Evolutionary conservation across 805 yeast species (phyloP), one percentile per base, ranked within the genome.

Genomic region (Ogataea pini): DNA sequence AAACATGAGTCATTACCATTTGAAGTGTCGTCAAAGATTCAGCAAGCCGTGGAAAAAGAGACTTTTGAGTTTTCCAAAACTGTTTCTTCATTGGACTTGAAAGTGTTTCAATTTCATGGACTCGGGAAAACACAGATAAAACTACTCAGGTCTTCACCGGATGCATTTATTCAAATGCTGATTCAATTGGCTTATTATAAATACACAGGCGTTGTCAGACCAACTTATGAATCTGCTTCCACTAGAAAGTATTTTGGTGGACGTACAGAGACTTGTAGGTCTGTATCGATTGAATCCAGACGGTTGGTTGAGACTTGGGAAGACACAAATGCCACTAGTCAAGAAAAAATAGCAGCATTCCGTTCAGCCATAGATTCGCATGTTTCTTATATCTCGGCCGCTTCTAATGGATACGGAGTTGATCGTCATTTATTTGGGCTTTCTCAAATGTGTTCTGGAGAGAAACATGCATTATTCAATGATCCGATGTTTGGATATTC

Each of bases 221-320:
- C 97, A 54, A 92, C 97, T 10, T 92, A 92, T 70, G 99, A 92
- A 70, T 85, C 96, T 44, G 97, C 97, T 2, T 89, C 98, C 17
- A 92, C 97, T 1, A 82, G 98, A 69, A 85, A 82, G 65, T 92
- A 77, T 69, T 85, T 82, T 63, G 83, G 80, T 61, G 99, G 99
- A 47, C 82, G 99, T 67, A 92, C 98, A 7, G 99, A 92, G 70
- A 86, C 97, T 19, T 89, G 94, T 52, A 80, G 99, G 62, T 72
- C 89, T 4, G 96, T 89, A 9, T 83, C 96, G 7, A 64, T 65
- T 44, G 96, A 86, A 63, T 78, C 89, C 20, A 73, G 78, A 41
- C 72, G 72, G 28, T 87, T 90, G 68, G 95, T 86, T 49, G 72
- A 79, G 62, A 80, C 86, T 29, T 88, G 96, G 89, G 75, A 83